A percentile compares a stretch with the other conserved stretches of the same genome.
phyloP scores from a whole-genome alignment of 225 moss, liverwort and hornwort genomes.

The Pseudoscleropodium purum region DNA sequence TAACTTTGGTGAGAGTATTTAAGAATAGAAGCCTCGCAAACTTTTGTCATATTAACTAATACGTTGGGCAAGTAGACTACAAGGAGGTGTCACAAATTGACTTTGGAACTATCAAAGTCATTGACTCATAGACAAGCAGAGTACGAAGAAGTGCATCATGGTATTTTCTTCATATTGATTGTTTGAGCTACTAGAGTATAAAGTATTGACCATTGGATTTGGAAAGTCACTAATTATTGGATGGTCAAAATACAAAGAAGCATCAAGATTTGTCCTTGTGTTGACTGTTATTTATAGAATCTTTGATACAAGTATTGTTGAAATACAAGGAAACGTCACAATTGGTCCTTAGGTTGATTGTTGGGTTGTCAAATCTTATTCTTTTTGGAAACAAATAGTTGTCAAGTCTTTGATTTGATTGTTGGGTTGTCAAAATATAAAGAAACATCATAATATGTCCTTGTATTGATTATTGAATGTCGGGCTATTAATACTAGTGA shows the following conservation, averaged over 20 bases:
- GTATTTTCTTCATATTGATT: too few species aligned
- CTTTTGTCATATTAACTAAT: not conserved
- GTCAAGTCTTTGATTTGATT: not conserved
- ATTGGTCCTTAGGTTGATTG: too few species aligned
- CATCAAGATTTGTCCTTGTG: too few species aligned
- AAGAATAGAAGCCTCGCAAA: rapidly evolving
- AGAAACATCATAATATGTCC: too few species aligned
- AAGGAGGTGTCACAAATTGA: not conserved
- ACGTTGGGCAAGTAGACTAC: rapidly evolving
- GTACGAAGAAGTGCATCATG: too few species aligned
- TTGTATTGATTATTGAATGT: not conserved
- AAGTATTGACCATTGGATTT: too few species aligned
- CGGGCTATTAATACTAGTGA: rapidly evolving
- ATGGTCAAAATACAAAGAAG: too few species aligned
- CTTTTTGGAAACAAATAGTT: too few species aligned
- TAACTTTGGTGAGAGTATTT: not conserved
- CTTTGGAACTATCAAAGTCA: not conserved
- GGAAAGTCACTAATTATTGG: not conserved
- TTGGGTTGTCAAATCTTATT: not conserved
- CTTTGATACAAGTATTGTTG: too few species aligned
- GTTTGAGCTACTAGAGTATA: rapidly evolving
- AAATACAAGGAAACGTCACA: too few species aligned
- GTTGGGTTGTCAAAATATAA: not conserved
- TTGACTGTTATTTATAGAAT: too few species aligned
- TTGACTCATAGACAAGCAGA: rapidly evolving